Evolutionary conservation across 495 filamentous ascomycete species (phyloP).

Genomic region (Mytilinidion resinicola): DNA sequence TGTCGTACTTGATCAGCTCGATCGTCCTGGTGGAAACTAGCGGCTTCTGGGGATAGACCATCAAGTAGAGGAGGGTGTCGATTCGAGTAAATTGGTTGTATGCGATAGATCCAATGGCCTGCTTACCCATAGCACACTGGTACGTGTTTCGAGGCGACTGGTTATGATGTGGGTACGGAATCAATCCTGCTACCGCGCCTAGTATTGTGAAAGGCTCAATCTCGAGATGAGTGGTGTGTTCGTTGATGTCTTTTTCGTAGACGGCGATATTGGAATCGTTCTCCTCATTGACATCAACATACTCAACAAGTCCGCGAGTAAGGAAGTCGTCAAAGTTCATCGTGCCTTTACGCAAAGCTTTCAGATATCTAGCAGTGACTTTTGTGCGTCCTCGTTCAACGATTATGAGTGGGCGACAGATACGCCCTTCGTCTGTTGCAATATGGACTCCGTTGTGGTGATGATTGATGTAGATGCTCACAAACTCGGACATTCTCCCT

Average conservation of each 20-base stretch:
- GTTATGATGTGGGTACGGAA: slow-evolving; percentile 98
- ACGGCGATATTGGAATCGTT: slow-evolving; percentile 91
- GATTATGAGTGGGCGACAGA: slow-evolving; percentile 90
- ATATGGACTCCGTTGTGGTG: slow-evolving; percentile 89
- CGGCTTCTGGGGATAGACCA: slow-evolving; percentile 96
- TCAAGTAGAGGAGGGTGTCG: slow-evolving; percentile 89
- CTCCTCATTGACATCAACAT: slow-evolving; percentile 97
- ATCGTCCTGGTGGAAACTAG: slow-evolving; percentile 97
- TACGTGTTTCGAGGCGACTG: slow-evolving; percentile 99
- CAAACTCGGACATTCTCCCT: slow-evolving; percentile 86
- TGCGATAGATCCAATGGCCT: slow-evolving; percentile 96
- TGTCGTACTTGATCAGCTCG: slow-evolving; percentile 94
- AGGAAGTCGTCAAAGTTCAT: slow-evolving; percentile 92
- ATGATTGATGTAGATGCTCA: slow-evolving; percentile 90
- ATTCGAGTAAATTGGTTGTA: slow-evolving; percentile 96
- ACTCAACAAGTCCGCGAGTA: slow-evolving; percentile 81
- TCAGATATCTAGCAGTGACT: slow-evolving; percentile 67
- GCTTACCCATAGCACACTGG: slow-evolving; percentile 99
- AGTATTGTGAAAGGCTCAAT: slow-evolving; percentile 97
- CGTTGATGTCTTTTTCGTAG: slow-evolving; percentile 72
- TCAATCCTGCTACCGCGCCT: slow-evolving; percentile 93
- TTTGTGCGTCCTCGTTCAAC: slow-evolving; percentile 78
- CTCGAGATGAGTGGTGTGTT: slow-evolving; percentile 83
- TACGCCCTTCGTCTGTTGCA: slow-evolving; percentile 91
- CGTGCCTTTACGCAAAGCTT: slow-evolving; percentile 68